These are phyloP conservation scores for Pseudozyma sp. DNA, from an alignment of 1,284 basidiomycete species.

Conservation along the genomic window DNA sequence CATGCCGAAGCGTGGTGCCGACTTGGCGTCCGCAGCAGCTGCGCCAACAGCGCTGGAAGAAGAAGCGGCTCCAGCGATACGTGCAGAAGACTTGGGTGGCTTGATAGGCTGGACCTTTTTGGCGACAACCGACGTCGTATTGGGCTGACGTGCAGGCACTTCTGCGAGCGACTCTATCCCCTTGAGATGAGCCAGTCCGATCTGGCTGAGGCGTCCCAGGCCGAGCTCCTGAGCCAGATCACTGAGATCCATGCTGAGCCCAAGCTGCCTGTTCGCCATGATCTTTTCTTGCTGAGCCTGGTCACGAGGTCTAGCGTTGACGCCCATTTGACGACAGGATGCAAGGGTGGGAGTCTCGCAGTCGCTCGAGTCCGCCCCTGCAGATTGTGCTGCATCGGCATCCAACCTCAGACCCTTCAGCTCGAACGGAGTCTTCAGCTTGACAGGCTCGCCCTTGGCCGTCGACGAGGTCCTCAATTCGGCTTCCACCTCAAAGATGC, in stretches of 20 bases:
- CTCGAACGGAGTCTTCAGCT: constrained; percentile 45
- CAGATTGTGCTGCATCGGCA: not conserved
- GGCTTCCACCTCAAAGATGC: constrained; percentile 33
- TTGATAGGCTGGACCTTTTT: constrained; percentile 35
- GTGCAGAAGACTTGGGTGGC: constrained; percentile 49
- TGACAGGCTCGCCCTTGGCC: constrained; percentile 4
- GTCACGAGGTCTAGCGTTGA: not conserved
- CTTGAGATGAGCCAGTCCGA: constrained; percentile 40
- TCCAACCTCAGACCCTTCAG: constrained; percentile 15
- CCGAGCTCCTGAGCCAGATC: constrained; percentile 52
- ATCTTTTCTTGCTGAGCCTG: constrained; percentile 13
- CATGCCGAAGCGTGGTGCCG: constrained; percentile 23
- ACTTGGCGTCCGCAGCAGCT: constrained; percentile 7
- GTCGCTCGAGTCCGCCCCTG: constrained; percentile 38
- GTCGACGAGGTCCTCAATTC: constrained; percentile 7
- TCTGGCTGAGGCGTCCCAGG: constrained; percentile 50
- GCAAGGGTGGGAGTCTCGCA: constrained; percentile 53
- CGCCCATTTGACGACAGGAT: constrained; percentile 43
- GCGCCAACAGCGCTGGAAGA: not conserved
- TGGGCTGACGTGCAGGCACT: constrained; percentile 9
- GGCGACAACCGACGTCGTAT: not conserved
- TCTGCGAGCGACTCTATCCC: constrained; percentile 30
- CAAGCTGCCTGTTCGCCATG: constrained; percentile 31
- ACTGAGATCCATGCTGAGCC: constrained; percentile 49
- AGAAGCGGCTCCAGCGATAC: constrained; percentile 4